Base-by-base conservation (phyloP, 164 flowering plant genomes). In the Protea cynaroides region DNA sequence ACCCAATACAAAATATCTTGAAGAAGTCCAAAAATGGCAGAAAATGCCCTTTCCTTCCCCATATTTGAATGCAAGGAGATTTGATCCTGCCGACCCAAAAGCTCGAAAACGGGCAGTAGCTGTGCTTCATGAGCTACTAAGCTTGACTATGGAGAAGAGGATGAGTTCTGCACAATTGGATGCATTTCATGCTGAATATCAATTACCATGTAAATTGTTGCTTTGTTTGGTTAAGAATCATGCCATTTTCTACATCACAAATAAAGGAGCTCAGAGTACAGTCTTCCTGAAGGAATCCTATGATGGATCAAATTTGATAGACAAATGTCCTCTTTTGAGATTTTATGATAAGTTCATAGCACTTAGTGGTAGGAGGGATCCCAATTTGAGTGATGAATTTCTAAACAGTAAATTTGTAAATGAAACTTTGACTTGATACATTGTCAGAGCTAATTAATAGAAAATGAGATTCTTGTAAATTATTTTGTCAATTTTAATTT, bases 211-310 rank as follows among this genome's bases (percentile, higher is more conserved):
- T 71, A 85, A 74, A 62, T 74, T 91, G 56, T 60, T 94, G 72
- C 85, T 88, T 60, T 91, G 95, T 73, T 75, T 94, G 74, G 81
- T 91, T 25, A 94, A 84, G 83, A 87, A 89, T 76, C 96, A 86
- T 59, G 96, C 94, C 6, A 83, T 94, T 4, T 94, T 89, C 80
- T 94, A 94, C 75, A 75, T 94, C 29, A 94, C 99, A 1, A 91
- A 91, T 70, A 94, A 88, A 79, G 97, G 96, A 38, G 84, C 74
- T 24, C 79, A 69, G 62, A 79, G 97, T 68, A 94, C 96, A 21
- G 96, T 94, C 18, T 79, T 94, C 57, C 86, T 91, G n/a, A 91
- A 94, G 71, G 99, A 94, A 72, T 89, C 89, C 64, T 94, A 94
- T 72, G 78, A 78, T 65, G 90, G 89, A 19, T 75, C 90, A 13